Evolutionary conservation across 306 rosid species (phyloP), one percentile per base, ranked within the genome.

Genomic region (Purshia tridentata): DNA sequence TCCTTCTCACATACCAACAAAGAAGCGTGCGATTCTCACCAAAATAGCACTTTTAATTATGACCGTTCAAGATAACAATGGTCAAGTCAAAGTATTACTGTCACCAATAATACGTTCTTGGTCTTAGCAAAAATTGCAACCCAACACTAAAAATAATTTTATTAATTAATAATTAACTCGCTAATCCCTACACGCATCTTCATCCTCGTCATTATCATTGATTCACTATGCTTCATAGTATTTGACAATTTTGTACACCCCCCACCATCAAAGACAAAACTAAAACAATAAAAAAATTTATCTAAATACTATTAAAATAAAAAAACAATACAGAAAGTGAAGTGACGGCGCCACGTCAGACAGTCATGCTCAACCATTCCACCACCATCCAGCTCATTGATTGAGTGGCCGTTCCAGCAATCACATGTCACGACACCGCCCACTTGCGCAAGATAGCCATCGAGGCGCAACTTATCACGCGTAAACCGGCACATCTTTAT

Each of bases 331-430:
- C 46, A 54, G 19, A 75, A 20, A 12, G 4, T 14, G n/a, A 55
- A 18, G 49, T 6, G 67, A 41, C 67, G 83, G 84, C 86, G 83
- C 67, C 72, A 68, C 55, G 70, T 70, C 57, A 58, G 60, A 54
- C 77, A 29, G 72, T 81, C 77, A 52, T 50, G 58, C 73, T 77
- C 78, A 67, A 51, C 67, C 51, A 18, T 58, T 40, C 74, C 15
- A 8, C 54, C 65, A 9, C 6, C 55, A 1, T 18, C 75, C 87
- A 87, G 80, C 86, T 79, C 84, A 84, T 44, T 16, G 69, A 44
- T 44, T 16, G 69, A 44, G 61, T 65, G 59, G 65, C 54, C 62
- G 70, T 19, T 72, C 80, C 85, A 72, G 67, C 89, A 56, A 72
- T 42, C 75, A 14, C 4, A 49, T 4, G 60, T 77, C 14, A 8